Evolutionary conservation across 768 basidiomycete genomes (phyloP).

Genomic region (Auricularia auricula-judae): DNA sequence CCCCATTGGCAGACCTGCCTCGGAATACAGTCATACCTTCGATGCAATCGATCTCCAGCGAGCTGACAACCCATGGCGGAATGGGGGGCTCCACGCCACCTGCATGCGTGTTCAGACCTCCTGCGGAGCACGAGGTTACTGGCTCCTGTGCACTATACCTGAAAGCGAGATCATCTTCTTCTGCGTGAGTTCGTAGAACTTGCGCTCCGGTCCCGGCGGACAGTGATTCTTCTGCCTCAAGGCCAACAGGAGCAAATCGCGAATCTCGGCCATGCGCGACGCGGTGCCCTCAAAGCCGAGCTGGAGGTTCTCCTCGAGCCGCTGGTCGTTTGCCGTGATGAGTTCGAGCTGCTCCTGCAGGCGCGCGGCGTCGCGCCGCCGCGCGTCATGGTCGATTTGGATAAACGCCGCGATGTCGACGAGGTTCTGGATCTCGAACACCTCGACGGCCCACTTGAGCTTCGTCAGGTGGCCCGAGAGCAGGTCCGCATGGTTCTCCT

Average conservation of each 20-base stretch:
- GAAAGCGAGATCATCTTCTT: background rate
- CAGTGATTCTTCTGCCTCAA: background rate
- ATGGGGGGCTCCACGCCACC: background rate
- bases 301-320: background rate
- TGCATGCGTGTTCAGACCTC: background rate
- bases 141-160: background rate
- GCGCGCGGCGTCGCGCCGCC: background rate
- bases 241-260: background rate
- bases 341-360: background rate
- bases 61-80: background rate
- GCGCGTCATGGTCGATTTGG: background rate
- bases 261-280: background rate
- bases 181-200: background rate
- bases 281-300: background rate
- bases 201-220: background rate
- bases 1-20: background rate
- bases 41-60: background rate
- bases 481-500: background rate
- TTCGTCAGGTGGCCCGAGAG: background rate
- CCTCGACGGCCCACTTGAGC: background rate
- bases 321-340: background rate
- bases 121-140: too few relatives aligned
- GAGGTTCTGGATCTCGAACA: background rate
- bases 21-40: background rate
- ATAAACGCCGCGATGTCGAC: background rate